Evolutionary conservation across 495 filamentous ascomycete species (phyloP), one percentile per base, ranked within the genome.

Genomic region (Penicillium tannophilum): DNA sequence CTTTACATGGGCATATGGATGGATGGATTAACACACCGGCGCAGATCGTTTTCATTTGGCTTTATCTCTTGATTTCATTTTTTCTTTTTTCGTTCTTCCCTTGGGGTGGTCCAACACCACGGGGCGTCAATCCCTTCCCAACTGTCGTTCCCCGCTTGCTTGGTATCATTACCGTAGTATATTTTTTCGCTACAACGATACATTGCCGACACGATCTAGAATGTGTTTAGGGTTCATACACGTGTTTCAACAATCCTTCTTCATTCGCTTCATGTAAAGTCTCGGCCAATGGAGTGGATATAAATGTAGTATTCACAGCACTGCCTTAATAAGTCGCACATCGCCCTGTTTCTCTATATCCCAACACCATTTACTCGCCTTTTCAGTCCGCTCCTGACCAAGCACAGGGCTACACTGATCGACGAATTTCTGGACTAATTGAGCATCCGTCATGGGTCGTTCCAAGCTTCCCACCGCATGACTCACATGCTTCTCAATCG

Each of bases 391-490:
- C 11, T 55, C 52, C 19, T 48, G 26, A 2, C 63, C 71, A 9
- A 73, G n/a, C 16, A 72, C 51, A 2, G 50, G 39, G 7, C 48
- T 46, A 57, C 65, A 68, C 55, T 82, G 77, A 47, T 78, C 74
- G 10, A 71, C 36, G 43, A 84, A 84, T 57, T 85, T 84, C 52
- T 62, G 64, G 47, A 67, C 65, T 49, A 85, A 55, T 43, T 76
- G 70, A 0, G 64, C 64, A 47, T 79, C 75, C 0, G 67, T 75
- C 72, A 84, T 69, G 0, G 81, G 80, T 39, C 68, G 61, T 26
- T 80, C 74, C 26, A 83, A 54, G 61, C 77, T 82, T 0, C 81
- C 81, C 28, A 84, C 72, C 0, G 81, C 80, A 68, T 83, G 78
- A 43, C 76, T 57, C 24, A 84, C 60, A 61, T 72, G 63, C 36